Percentiles rank a stretch among this genome's conserved stretches.
Evolutionary conservation across 2,329 filamentous ascomycete genomes (phyloP).

Genomic region (Venturia oleaginea): DNA sequence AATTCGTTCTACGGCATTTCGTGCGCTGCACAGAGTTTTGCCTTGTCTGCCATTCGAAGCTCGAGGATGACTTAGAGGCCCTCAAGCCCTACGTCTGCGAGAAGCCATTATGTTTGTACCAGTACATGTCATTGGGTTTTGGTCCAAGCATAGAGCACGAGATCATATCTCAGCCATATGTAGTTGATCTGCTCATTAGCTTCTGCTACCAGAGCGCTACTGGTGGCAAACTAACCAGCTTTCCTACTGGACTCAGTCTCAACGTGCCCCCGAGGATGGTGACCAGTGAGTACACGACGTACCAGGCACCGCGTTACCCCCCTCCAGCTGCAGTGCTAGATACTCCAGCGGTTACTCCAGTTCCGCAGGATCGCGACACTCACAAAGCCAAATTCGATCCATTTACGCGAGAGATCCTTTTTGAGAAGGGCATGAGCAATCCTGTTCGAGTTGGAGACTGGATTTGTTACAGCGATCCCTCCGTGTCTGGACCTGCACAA

Average conservation of each 20-base stretch:
- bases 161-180: conserved; percentile 66
- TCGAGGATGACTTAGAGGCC: conserved; percentile 55
- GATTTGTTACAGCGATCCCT: conserved; percentile 30
- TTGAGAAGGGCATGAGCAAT: conserved; percentile 24
- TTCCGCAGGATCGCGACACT: background rate
- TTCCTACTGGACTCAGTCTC: conserved; percentile 11
- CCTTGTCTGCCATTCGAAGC: conserved; percentile 67
- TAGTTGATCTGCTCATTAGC: conserved; percentile 75
- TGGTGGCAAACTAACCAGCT: conserved; percentile 6
- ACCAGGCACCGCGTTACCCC: background rate
- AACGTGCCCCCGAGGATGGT: conserved; percentile 5
- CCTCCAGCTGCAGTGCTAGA: background rate
- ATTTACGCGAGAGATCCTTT: conserved; percentile 33
- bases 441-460: conserved; percentile 43
- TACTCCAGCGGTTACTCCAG: conserved; percentile 10
- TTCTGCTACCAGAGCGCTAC: conserved; percentile 58
- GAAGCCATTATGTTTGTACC: conserved; percentile 67
- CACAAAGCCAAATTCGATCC: conserved; percentile 25
- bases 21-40: conserved; percentile 79
- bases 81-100: conserved; percentile 71
- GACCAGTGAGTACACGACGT: background rate
- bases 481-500: conserved; percentile 11
- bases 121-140: conserved; percentile 80
- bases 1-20: conserved; percentile 69
- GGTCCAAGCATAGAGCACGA: conserved; percentile 81